These are phyloP conservation scores for Pseudozyma sp. DNA, from an alignment of 1,284 basidiomycete species.

Conservation along the genomic window DNA sequence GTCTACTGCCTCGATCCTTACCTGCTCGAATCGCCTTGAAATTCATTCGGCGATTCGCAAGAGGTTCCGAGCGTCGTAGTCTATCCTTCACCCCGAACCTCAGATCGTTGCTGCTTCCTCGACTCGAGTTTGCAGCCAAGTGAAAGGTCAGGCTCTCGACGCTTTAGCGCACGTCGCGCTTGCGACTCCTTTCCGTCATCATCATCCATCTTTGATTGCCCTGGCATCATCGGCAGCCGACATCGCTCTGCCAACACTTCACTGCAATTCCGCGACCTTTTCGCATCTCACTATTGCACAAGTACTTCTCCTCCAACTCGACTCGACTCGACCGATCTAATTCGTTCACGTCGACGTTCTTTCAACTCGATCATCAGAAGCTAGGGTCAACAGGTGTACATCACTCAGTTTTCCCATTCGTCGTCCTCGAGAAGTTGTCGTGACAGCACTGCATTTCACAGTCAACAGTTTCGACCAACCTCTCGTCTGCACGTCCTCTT, in stretches of 20 bases:
- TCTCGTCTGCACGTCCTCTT: slow-evolving; percentile 13
- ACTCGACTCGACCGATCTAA: neutral
- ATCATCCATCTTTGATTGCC: slow-evolving; percentile 1
- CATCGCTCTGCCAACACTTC: slow-evolving; percentile 45
- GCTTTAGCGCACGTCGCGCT: slow-evolving; percentile 27
- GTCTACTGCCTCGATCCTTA: slow-evolving; percentile 4
- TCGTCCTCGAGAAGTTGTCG: slow-evolving; percentile 1
- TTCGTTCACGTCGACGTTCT: neutral
- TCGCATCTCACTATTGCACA: slow-evolving; percentile 18
- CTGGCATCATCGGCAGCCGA: slow-evolving; percentile 37
- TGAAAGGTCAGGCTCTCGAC: slow-evolving; percentile 13
- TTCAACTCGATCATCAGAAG: slow-evolving; percentile 25
- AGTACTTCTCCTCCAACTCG: neutral
- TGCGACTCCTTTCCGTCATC: slow-evolving; percentile 13
- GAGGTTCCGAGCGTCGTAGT: slow-evolving; percentile 22
- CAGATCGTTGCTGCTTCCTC: slow-evolving; percentile 14
- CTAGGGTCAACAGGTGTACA: slow-evolving; percentile 8
- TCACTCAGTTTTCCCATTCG: slow-evolving; percentile 11
- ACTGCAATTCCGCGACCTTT: slow-evolving; percentile 27
- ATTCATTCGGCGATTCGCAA: slow-evolving; percentile 1
- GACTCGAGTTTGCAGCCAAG: slow-evolving; percentile 19
- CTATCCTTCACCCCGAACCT: slow-evolving; percentile 1
- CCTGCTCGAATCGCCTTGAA: slow-evolving; percentile 1
- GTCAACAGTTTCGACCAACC: neutral
- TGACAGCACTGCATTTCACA: neutral